Percentiles rank a stretch among this genome's conserved stretches.
These are phyloP conservation scores for Plasmodium malariae DNA, from an alignment of 169 alveolate genomes.

Conservation along the genomic window DNA sequence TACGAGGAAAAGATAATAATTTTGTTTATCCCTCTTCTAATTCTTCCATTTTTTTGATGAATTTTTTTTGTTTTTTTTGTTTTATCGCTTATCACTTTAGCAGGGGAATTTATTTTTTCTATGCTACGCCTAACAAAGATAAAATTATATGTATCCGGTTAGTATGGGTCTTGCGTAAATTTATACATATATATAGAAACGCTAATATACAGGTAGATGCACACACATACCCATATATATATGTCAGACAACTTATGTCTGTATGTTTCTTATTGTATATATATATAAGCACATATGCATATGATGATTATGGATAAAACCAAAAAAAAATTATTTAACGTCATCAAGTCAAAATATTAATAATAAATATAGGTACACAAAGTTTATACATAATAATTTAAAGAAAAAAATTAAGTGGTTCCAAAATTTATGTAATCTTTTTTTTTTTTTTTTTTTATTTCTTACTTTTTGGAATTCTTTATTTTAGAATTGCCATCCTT, in stretches of 20 bases:
- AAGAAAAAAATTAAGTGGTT: not conserved
- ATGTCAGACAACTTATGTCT: too few species aligned
- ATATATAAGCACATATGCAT: too few species aligned
- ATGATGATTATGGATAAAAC: too few species aligned
- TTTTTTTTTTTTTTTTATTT: not conserved
- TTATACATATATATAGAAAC: not conserved
- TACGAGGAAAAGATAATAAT: not conserved
- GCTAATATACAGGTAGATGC: not conserved
- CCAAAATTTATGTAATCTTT: not conserved
- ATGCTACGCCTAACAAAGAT: conserved; percentile 39
- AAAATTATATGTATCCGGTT: too few species aligned
- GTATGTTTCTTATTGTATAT: too few species aligned
- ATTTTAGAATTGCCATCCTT: conserved; percentile 42
- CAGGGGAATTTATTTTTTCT: conserved; percentile 38
- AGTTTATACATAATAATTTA: not conserved
- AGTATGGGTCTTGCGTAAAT: too few species aligned
- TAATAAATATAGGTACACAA: not conserved
- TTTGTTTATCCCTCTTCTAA: too few species aligned
- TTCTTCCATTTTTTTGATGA: too few species aligned
- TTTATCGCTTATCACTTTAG: conserved; percentile 12
- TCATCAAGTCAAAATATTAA: too few species aligned
- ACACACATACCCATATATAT: not conserved
- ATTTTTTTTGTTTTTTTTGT: conserved; percentile 1
- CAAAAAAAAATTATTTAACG: too few species aligned
- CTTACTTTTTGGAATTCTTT: conserved; percentile 60